phyloP scores from a whole-genome alignment of 1,139 yeast species.

The Sporopachydermia cereana region DNA sequence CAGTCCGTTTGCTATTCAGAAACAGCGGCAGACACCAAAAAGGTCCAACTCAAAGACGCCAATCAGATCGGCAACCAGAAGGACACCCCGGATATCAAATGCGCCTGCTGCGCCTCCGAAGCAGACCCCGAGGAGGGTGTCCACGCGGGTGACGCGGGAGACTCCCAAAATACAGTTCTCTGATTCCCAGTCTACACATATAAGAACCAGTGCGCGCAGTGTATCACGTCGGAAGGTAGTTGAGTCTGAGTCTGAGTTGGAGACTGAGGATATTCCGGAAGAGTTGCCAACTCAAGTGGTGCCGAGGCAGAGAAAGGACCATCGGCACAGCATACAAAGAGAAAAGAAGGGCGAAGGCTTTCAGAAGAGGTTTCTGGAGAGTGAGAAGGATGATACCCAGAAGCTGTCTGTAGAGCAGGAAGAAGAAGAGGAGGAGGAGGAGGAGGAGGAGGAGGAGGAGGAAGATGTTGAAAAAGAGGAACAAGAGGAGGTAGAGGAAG shows the following conservation, averaged over 20 bases:
- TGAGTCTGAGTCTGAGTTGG: background rate
- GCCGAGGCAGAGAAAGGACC: too few species aligned
- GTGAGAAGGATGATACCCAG: too few species aligned
- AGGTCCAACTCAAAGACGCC: background rate
- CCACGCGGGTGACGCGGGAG: background rate
- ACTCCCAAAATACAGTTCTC: too few species aligned
- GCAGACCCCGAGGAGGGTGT: background rate
- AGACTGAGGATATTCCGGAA: background rate
- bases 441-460: background rate
- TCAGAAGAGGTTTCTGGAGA: too few species aligned
- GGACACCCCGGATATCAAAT: background rate
- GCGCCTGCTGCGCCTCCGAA: background rate
- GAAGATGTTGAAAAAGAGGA: background rate
- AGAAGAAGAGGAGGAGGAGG: too few species aligned
- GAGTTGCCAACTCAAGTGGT: too few species aligned
- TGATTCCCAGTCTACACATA: too few species aligned
- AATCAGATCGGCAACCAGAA: background rate
- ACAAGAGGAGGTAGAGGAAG: background rate
- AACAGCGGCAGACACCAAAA: background rate
- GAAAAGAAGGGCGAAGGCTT: too few species aligned
- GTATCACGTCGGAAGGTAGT: background rate
- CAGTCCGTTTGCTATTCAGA: conserved; percentile 5
- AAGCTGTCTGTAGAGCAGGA: too few species aligned
- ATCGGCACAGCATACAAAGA: too few species aligned
- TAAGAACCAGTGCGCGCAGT: too few species aligned